Conservation (phyloP, 768 basidiomycete species). For the Lactifluus rugatus region DNA sequence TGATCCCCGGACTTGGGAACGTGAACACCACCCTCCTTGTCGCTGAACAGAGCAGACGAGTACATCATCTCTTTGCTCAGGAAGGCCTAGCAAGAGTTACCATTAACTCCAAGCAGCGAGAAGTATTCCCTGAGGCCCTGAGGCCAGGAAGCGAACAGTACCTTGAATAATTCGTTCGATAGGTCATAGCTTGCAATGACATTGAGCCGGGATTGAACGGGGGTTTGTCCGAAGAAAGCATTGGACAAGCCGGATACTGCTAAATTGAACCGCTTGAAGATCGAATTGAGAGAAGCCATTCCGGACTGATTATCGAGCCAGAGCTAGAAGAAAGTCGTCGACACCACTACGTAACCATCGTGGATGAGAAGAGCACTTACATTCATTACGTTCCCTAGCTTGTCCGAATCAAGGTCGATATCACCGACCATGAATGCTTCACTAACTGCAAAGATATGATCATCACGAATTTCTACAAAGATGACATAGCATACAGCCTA, state of each 20-base stretch:
- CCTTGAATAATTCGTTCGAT: slow-evolving; percentile 82
- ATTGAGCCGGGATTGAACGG: slow-evolving; percentile 61
- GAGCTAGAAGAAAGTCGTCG: slow-evolving; percentile 19
- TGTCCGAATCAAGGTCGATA: slow-evolving; percentile 22
- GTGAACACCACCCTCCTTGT: slow-evolving; percentile 71
- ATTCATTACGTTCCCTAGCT: slow-evolving; percentile 27
- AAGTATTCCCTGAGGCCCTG: too few species aligned
- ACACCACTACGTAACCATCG: background rate
- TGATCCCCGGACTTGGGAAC: slow-evolving; percentile 27
- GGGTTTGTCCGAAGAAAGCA: slow-evolving; percentile 65
- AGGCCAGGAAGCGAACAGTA: slow-evolving; percentile 19
- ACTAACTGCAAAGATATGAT: slow-evolving; percentile 23
- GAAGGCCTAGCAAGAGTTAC: slow-evolving; percentile 43
- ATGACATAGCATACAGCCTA: slow-evolving; percentile 25
- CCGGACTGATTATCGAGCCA: slow-evolving; percentile 28
- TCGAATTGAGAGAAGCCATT: slow-evolving; percentile 23
- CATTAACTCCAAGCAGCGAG: background rate
- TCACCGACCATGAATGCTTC: slow-evolving; percentile 31
- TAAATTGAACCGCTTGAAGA: slow-evolving; percentile 21
- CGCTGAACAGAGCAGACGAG: slow-evolving; percentile 77
- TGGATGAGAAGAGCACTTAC: slow-evolving; percentile 18
- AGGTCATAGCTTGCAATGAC: slow-evolving; percentile 83
- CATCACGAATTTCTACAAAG: background rate
- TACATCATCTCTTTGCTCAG: slow-evolving; percentile 91
- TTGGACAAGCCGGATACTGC: slow-evolving; percentile 36